A percentile compares a stretch with the other conserved stretches of the same genome.
Conservation (phyloP, 2,329 filamentous ascomycete genomes). For the Apiospora phragmitis region DNA sequence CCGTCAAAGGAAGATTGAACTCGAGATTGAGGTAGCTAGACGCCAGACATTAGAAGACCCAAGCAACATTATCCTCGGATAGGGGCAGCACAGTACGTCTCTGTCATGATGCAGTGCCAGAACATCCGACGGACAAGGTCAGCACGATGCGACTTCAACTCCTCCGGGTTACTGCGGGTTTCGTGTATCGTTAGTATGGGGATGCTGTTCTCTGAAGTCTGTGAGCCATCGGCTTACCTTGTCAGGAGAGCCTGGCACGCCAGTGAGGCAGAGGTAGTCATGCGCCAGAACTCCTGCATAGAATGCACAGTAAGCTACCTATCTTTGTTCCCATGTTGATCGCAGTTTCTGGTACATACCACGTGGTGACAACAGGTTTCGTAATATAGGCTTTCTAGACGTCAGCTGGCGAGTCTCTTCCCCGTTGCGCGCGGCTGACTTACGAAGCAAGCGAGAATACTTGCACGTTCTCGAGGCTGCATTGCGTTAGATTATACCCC, state of each 20-base stretch:
- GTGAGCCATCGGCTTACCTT: conserved; percentile 39
- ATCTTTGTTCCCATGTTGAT: conserved; percentile 14
- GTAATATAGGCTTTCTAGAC: conserved; percentile 49
- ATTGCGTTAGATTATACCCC: conserved; percentile 56
- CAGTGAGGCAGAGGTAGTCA: conserved; percentile 54
- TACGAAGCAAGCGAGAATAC: conserved; percentile 57
- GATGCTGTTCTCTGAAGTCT: not conserved
- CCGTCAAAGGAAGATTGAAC: conserved; percentile 56
- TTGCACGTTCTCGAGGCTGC: conserved; percentile 59
- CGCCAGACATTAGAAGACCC: conserved; percentile 19
- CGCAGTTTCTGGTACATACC: conserved; percentile 36
- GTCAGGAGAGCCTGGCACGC: conserved; percentile 57
- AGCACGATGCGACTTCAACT: conserved; percentile 46
- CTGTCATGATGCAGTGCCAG: conserved; percentile 58
- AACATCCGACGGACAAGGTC: conserved; percentile 56
- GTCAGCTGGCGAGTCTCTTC: not conserved
- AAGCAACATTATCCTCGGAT: not conserved
- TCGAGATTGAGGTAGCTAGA: conserved; percentile 56
- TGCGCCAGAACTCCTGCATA: conserved; percentile 61
- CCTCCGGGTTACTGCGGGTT: conserved; percentile 36
- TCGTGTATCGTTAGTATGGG: conserved; percentile 17
- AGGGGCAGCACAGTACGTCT: conserved; percentile 41
- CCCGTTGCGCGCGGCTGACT: conserved; percentile 18
- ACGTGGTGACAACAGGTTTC: conserved; percentile 52
- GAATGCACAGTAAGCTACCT: not conserved